Evolutionary conservation across 805 yeast species (phyloP), one percentile per base, ranked within the genome.

Genomic region (Candida takata): DNA sequence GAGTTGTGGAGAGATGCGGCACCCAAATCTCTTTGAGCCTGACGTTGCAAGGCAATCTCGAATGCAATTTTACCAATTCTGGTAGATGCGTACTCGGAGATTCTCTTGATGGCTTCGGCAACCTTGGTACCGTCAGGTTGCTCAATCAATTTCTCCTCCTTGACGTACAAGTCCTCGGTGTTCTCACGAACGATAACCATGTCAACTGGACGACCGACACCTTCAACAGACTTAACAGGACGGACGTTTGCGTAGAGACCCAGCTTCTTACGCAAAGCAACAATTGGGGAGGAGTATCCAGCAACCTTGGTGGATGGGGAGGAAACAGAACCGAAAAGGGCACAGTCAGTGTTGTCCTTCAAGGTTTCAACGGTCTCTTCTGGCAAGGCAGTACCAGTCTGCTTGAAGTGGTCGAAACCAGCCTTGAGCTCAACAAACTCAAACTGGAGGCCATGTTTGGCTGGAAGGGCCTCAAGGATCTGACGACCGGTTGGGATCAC

Each of bases 181-280:
- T 92, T 92, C 67, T 92, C 98, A 61, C 98, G 84, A 26, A 92
- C 98, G 61, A 92, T 92, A 21, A 92, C 95, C 86, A 92, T 80
- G 61, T 92, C 98, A 34, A 88, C 95, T 25, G 94, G 88, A 63
- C 86, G 78, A 48, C 85, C 88, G 36, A 77, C 70, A 36, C 88
- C 90, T 27, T 74, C 79, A 27, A 88, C 97, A 34, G 92, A 80
- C 66, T 92, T 92, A 49, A 92, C 97, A 4, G 98, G 98, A 61
- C 98, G 83, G 34, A 92, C 96, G 52, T 92, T 92, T 51, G 98
- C 98, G 60, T 84, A 92, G 36, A 92, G 70, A 8, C 95, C 97
- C 63, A 92, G 57, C 63, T 84, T 84, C 75, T 90, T 92, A 69
- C 98, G 82, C 56, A 92, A 72, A n/a, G 97, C 97, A 37, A 92